Evolutionary conservation across 176 grass and related monocot species (phyloP).

Genomic region (Canna indica): DNA sequence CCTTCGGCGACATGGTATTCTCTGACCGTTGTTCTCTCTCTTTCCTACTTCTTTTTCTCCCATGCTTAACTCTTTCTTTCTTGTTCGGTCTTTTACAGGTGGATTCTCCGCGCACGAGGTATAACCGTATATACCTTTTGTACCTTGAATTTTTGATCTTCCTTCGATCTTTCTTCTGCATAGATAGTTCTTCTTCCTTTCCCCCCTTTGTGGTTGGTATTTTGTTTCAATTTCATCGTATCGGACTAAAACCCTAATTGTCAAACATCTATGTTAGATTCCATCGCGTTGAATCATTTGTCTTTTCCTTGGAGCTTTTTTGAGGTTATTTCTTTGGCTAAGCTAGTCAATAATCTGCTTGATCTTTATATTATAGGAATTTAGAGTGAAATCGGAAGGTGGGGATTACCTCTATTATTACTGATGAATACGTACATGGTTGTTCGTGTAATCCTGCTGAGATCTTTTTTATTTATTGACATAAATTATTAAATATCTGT

Average conservation of each 20-base stretch:
- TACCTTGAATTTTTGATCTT: not conserved
- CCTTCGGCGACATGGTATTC: not conserved
- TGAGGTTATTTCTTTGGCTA: not conserved
- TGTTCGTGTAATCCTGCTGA: too few species aligned
- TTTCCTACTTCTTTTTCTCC: not conserved
- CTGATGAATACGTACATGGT: not conserved
- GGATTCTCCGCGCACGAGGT: conserved; percentile 10
- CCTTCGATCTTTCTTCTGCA: not conserved
- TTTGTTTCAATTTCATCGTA: not conserved
- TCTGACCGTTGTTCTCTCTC: not conserved
- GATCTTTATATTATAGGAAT: not conserved
- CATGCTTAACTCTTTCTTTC: not conserved
- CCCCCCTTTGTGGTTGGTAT: too few species aligned
- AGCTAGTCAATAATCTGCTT: not conserved
- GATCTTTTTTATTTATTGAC: too few species aligned
- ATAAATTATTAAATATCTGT: too few species aligned
- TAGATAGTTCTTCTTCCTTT: not conserved
- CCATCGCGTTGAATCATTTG: too few species aligned
- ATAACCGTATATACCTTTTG: not conserved
- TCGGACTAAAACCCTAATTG: not conserved
- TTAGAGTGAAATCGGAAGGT: not conserved
- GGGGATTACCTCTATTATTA: not conserved
- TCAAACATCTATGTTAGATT: too few species aligned
- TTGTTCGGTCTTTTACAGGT: conserved; percentile 2
- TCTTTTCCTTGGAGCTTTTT: not conserved